Base-by-base conservation (phyloP, 768 basidiomycete species). In the Termitomyces bulborhizus region DNA sequence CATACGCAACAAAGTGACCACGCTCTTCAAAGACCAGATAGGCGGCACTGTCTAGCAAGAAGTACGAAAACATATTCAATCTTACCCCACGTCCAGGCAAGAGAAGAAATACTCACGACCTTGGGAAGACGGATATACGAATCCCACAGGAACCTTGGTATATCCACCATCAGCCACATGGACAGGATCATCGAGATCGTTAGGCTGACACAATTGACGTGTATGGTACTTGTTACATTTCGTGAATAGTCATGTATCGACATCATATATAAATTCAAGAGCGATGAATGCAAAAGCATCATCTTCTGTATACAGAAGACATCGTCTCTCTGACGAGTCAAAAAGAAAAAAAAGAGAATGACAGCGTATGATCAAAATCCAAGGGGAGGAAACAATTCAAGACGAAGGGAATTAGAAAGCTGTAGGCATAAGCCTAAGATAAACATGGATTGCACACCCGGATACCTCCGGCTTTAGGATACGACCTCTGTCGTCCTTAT, bases 1-100 rank as follows among this genome's bases (percentile, higher is more conserved):
- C 31, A 9, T 32, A 32, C 83, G 83, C 75, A 12, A 81, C 78
- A 62, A 85, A 85, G 63, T 84, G 84, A 1, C 83, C 82, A 4
- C 83, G 31, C 31, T 9, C 8, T 9, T 9, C 31, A 32, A 32
- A 32, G 31, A 32, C 31, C 31, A 8, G 31, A 32, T 7, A 58
- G 46, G 66, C 21, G 50, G 50, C 63, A 59, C 37, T 68, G 61
- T 56, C 18, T 79, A 21, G 13, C 80, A 82, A 34, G 6, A 58
- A 32, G 21, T 24, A 32, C 16, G n/a, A 34, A 21, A n/a, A 9
- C 31, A 32, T 8, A 32, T 32, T 9, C 3, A 9, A 16, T 36
- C n/a, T 18, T 13, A 3, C 29, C 4, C 11, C 12, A 18, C 7
- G 51, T 21, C n/a, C 41, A 31, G 47, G 15, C 53, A 48, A 4